Evolutionary conservation across 2,329 filamentous ascomycete genomes (phyloP), one percentile per base, ranked within the genome.

Genomic region (Arachnopeziza araneosa): DNA sequence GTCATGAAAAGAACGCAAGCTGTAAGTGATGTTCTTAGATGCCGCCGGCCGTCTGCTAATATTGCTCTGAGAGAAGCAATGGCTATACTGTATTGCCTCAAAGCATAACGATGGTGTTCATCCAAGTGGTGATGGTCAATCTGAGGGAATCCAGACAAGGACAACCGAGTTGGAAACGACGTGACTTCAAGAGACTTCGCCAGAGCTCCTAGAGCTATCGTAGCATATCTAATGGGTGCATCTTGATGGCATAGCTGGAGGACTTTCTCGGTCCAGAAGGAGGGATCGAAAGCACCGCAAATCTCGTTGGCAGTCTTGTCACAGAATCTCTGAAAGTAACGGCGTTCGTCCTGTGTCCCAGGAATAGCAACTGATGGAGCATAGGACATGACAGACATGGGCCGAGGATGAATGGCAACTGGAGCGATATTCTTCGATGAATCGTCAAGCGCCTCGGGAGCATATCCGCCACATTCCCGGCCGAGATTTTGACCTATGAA

Each of bases 401-500:
- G 69, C 52, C 68, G 63, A 44, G 69, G 69, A 52, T 70, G 69
- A 54, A 71, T 70, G 9, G 66, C 58, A 6, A 70, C 65, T 26
- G 66, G 69, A 21, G 66, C 61, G 24, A 63, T 59, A 51, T 64
- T 61, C 53, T 69, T 71, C 30, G 67, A 61, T 30, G 64, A 53
- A 52, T 70, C 69, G 21, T 69, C 66, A 12, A 63, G 54, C 21
- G 64, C 63, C 60, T 71, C 69, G 49, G 68, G 66, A 54, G 65
- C 68, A 60, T 72, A 72, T 21, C 71, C 71, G 58, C 71, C 71
- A 62, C 71, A 72, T 59, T 70, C 67, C 44, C 70, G 68, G 44
- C 71, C 71, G 23, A 71, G 65, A 53, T 70, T 72, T 54, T 71
- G 68, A 59, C 36, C 36, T 44, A 12, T 44, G 10, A 14, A 17